Evolutionary conservation across 192 early-diverging fungal genomes (phyloP), one percentile per base, ranked within the genome.

Genomic region (Umbelopsis sp.): DNA sequence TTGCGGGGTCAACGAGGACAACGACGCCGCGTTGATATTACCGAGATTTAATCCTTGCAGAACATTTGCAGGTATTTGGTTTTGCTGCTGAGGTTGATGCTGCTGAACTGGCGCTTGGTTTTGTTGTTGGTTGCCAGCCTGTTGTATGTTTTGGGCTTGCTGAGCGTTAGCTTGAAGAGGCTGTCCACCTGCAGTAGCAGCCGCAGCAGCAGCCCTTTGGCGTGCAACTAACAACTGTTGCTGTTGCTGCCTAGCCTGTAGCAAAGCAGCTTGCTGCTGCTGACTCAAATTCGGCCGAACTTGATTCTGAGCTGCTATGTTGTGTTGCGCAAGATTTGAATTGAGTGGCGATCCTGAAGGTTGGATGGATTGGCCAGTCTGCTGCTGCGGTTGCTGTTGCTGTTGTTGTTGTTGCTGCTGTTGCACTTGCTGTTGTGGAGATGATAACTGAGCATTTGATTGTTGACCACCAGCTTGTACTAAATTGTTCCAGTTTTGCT

Each of bases 21-120:
- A 38, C 9, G 71, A 34, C 17, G 71, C 71, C 31, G 62, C 54
- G 41, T 72, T 65, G 2, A 66, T 34, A 41, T 50, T 66, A 22
- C 45, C 34, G 54, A 72, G 45, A 38, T 72, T 72, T 41, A 72
- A 47, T n/a, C 38, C 45, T 52, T 72, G 71, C 26, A 72, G 25
- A 36, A 72, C 45, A 66, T 72, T 72, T 34, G 45, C 29, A 24
- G 71, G 71, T 49, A 72, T 72, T 47, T 72, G 71, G 50, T 72
- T 62, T 66, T 72, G 71, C 5, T 29, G 56, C 8, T 62, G 54
- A 59, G 25, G 25, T 31, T 32, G 31, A 34, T 49, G 47, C 68
- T 66, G 62, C 22, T 66, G 36, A 65, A 62, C 56, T 62, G 24
- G 56, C 1, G 34, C 56, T 3, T 22, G 56, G 20, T 62, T 62